Evolutionary conservation across 306 rosid species (phyloP).

Genomic region (Lathyrus aphaca): DNA sequence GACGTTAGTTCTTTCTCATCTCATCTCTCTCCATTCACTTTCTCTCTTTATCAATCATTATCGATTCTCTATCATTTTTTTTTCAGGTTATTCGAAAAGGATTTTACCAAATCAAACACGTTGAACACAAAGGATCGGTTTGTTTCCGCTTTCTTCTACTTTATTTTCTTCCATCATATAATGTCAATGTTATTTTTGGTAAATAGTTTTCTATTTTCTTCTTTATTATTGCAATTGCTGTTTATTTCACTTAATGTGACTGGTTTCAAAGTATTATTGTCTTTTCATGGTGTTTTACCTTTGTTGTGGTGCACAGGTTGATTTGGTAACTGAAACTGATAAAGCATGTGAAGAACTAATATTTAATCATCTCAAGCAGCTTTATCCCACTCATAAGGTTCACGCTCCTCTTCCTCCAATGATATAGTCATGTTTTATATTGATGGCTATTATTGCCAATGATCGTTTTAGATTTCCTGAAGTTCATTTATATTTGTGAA

Average conservation of each 20-base stretch:
- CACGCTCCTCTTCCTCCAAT: slow-evolving; percentile 21
- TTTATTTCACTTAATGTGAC: background rate
- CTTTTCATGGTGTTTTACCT: slow-evolving; percentile 19
- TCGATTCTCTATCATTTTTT: background rate
- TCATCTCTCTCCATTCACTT: background rate
- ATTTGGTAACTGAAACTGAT: slow-evolving; percentile 97
- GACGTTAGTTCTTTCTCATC: slow-evolving; percentile 51
- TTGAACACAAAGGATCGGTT: slow-evolving; percentile 91
- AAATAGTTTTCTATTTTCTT: background rate
- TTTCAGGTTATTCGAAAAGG: slow-evolving; percentile 74
- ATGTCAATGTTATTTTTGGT: background rate
- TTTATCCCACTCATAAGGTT: slow-evolving; percentile 87
- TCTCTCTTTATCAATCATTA: background rate
- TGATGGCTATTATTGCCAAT: background rate
- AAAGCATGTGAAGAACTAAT: slow-evolving; percentile 96
- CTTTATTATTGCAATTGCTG: background rate
- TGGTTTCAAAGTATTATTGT: background rate
- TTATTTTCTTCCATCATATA: background rate
- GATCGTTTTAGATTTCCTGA: slow-evolving; percentile 10
- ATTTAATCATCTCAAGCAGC: slow-evolving; percentile 77
- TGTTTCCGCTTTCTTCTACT: slow-evolving; percentile 21
- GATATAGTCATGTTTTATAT: slow-evolving; percentile 11
- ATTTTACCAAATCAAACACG: slow-evolving; percentile 72
- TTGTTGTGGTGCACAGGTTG: slow-evolving; percentile 68
- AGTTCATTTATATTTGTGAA: slow-evolving; percentile 32